Percentiles rank a stretch among this genome's conserved stretches.
phyloP scores from a whole-genome alignment of 257 asterid species.

The Jacaranda copaia region DNA sequence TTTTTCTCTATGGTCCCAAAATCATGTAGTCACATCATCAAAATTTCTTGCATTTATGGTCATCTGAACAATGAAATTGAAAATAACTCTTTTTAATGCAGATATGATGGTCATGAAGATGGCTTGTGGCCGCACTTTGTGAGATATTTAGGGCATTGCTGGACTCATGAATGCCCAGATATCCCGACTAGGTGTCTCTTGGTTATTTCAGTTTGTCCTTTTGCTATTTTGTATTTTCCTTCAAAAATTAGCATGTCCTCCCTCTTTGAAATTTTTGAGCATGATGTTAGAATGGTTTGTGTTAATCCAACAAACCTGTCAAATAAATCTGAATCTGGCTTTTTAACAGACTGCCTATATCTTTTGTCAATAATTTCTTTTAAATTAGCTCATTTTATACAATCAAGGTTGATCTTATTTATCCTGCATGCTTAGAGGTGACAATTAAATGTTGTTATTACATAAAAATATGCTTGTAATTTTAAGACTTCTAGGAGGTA shows the following conservation, averaged over 20 bases:
- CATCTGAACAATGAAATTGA: too few species aligned
- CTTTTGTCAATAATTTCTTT: too few species aligned
- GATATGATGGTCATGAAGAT: conserved; percentile 58
- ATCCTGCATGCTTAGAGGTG: background rate
- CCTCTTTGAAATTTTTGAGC: background rate
- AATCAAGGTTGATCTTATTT: too few species aligned
- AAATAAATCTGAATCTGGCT: too few species aligned
- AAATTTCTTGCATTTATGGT: background rate
- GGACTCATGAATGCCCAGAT: conserved; percentile 54
- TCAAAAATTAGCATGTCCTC: background rate
- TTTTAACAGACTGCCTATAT: too few species aligned
- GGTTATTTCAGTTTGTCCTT: background rate
- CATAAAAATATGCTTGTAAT: too few species aligned
- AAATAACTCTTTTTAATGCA: conserved; percentile 32
- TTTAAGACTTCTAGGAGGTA: background rate
- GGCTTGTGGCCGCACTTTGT: conserved; percentile 67
- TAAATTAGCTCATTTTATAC: too few species aligned
- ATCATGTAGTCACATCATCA: background rate
- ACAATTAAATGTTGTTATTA: background rate
- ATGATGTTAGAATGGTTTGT: too few species aligned
- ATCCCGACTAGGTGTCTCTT: conserved; percentile 55
- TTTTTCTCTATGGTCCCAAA: background rate
- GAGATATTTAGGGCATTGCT: conserved; percentile 56
- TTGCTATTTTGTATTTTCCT: background rate
- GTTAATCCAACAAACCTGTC: too few species aligned